phyloP scores from a whole-genome alignment of 306 rosid genomes.

The Abrus precatorius region DNA sequence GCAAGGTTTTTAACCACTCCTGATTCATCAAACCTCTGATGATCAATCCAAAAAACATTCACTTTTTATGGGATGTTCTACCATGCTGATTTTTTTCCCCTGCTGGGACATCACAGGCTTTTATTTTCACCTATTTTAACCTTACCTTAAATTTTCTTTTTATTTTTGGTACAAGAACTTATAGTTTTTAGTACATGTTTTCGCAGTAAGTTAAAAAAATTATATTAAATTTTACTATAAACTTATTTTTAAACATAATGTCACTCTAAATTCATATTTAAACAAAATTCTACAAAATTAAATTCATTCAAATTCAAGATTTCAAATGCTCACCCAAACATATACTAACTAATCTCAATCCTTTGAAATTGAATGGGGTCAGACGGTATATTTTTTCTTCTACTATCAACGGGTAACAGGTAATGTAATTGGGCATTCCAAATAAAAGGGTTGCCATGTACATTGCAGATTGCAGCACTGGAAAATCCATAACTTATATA shows the following conservation, averaged over 20 bases:
- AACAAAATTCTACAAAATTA: not conserved
- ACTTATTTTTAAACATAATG: no score
- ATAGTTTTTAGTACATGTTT: no score
- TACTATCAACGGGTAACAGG: not conserved
- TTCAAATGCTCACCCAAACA: not conserved
- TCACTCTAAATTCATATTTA: no score
- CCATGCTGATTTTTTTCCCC: constrained; percentile 30
- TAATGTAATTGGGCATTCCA: constrained; percentile 37
- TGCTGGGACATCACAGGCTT: constrained; percentile 29
- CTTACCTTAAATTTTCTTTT: not conserved
- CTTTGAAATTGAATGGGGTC: constrained; percentile 8
- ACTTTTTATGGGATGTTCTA: constrained; percentile 36
- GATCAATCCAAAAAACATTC: constrained; percentile 35
- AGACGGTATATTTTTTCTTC: not conserved
- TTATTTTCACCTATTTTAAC: constrained; percentile 16
- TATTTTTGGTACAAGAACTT: not conserved
- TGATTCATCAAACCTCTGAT: constrained; percentile 28
- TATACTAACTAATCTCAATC: not conserved
- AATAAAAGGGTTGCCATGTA: constrained; percentile 10
- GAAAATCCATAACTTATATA: constrained; percentile 37
- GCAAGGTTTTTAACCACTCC: constrained; percentile 43
- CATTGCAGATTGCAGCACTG: constrained; percentile 31
- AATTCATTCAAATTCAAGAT: not conserved
- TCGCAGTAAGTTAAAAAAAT: no score
- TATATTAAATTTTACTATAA: no score